Conservation (phyloP, 1,284 basidiomycete species). For the Sphaerobolus stellatus region DNA sequence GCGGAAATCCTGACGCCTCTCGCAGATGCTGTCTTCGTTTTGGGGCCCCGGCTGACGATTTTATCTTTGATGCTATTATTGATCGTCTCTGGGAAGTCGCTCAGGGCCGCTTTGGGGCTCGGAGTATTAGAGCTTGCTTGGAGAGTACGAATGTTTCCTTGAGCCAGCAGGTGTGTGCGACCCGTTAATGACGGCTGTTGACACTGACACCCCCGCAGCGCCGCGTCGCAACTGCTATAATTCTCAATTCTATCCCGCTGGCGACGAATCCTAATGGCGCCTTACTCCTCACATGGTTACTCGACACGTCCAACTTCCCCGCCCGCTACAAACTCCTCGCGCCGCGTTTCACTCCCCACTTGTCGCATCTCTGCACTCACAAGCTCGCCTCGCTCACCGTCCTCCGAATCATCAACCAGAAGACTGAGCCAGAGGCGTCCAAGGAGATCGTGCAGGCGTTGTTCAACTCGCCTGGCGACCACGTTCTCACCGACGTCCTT, state of each 20-base stretch:
- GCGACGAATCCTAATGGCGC: constrained; percentile 98
- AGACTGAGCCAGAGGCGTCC: constrained; percentile 82
- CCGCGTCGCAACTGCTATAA: constrained; percentile 90
- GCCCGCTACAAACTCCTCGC: constrained; percentile 92
- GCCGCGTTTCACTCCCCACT: constrained; percentile 92
- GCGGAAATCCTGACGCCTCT: constrained; percentile 13
- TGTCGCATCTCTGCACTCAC: constrained; percentile 96
- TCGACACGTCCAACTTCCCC: constrained; percentile 91
- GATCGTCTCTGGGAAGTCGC: constrained; percentile 98
- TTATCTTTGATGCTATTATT: constrained; percentile 97
- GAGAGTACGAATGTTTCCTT: constrained; percentile 84
- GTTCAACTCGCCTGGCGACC: constrained; percentile 82
- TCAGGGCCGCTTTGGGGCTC: constrained; percentile 94
- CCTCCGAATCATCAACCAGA: constrained; percentile 89
- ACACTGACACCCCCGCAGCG: constrained; percentile 43
- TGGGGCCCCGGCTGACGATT: constrained; percentile 85
- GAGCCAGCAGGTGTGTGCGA: constrained; percentile 67
- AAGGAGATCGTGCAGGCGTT: constrained; percentile 79
- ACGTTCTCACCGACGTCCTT: constrained; percentile 90
- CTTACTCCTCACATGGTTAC: constrained; percentile 91
- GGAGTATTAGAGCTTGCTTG: constrained; percentile 96
- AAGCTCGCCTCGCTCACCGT: constrained; percentile 95
- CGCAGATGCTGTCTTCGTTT: constrained; percentile 87
- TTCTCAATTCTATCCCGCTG: constrained; percentile 96
- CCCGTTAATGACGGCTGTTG: constrained; percentile 5